Evolutionary conservation across 2,329 filamentous ascomycete species (phyloP), one percentile per base, ranked within the genome.

Genomic region (Fusarium scirpi): DNA sequence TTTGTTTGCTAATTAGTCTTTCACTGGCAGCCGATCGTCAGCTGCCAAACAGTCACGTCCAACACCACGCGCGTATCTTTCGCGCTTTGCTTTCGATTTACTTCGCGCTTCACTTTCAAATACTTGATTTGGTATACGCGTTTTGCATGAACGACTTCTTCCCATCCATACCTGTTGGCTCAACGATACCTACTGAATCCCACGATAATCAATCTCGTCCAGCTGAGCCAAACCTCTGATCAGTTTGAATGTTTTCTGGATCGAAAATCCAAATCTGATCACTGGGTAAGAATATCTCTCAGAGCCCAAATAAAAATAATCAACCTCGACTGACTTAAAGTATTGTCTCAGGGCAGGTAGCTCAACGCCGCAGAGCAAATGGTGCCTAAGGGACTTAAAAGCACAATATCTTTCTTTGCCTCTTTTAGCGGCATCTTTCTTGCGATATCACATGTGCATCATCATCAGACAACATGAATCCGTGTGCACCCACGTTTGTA

Each of bases 401-500:
- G 13, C 46, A 43, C 22, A 61, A 40, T 24, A 18, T 24, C 32
- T 15, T 47, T 24, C 58, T 44, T 25, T 22, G 38, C 18, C 34
- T 20, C n/a, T n/a, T 29, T 10, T 32, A 20, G 24, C 7, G 22
- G n/a, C 8, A 29, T 29, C 25, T 29, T 24, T 22, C 46, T 29
- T 44, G 32, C 53, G 24, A 13, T 40, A 55, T 45, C 46, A 32
- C 40, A 47, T 38, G 48, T 43, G 53, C 44, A 47, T 34, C 43
- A 5, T 30, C 18, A 11, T 20, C 34, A 34, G 30, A 30, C 27
- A 59, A 34, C 40, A 78, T 78, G 77, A 78, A 78, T 64, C 77
- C 77, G 6, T 69, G 65, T 20, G 77, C 77, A 10, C 62, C 66
- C n/a, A 64, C 70, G 20, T 78, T 78, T 49, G 64, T 70, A 20